phyloP scores from a whole-genome alignment of 139 green algal genomes.

The Volvox reticuliferus region DNA sequence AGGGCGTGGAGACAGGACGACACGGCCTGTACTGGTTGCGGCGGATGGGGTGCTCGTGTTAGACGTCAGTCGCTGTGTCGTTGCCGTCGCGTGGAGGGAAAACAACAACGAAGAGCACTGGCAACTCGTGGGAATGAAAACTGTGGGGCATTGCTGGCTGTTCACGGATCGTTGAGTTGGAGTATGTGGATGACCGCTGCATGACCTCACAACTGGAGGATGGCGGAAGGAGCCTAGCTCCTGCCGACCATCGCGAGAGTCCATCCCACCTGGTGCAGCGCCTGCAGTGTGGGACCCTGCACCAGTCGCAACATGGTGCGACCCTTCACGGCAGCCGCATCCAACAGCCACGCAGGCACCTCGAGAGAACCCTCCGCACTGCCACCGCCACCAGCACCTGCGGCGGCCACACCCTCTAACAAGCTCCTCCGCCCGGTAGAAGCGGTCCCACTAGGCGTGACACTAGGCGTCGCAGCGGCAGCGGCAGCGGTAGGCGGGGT shows the following conservation, averaged over 20 bases:
- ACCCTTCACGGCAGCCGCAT: background rate
- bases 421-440: background rate
- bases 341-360: slow-evolving; percentile 23
- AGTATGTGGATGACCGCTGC: too few relatives aligned
- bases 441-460: background rate
- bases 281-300: slow-evolving; percentile 25
- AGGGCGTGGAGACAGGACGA: slow-evolving; percentile 3
- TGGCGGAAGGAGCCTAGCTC: too few relatives aligned
- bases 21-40: background rate
- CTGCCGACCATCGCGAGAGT: too few relatives aligned
- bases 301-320: background rate
- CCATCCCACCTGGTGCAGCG: slow-evolving; percentile 14
- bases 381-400: background rate
- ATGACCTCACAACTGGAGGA: too few relatives aligned
- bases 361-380: background rate
- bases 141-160: too few relatives aligned
- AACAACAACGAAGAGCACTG: too few relatives aligned
- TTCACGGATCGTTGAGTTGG: too few relatives aligned
- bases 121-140: too few relatives aligned
- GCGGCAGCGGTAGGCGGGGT: too few relatives aligned
- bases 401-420: background rate
- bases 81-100: background rate
- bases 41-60: background rate
- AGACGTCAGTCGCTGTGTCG: too few relatives aligned
- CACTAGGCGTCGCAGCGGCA: too few relatives aligned